Evolutionary conservation across 2,329 filamentous ascomycete species (phyloP).

Genomic region (Penicillium corylophilum): DNA sequence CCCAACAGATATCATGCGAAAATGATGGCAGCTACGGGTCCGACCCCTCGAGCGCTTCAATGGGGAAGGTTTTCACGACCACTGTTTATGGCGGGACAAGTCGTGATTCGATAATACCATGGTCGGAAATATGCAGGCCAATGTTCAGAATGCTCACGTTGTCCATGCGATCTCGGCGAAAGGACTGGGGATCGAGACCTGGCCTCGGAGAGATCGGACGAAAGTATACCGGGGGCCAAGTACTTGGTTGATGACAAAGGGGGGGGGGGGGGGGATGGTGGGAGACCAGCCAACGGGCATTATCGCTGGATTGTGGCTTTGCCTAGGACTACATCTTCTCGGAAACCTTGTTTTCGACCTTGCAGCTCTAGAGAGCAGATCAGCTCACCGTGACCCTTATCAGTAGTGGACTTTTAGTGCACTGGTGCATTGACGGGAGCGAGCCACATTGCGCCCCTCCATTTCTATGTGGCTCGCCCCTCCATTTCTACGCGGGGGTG

Average conservation of each 20-base stretch:
- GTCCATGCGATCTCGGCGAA: conserved; percentile 8
- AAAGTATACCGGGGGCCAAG: conserved; percentile 14
- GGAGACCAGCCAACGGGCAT: conserved; percentile 18
- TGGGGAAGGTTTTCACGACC: conserved; percentile 6
- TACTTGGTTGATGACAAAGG: conserved; percentile 8
- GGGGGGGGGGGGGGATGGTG: background rate
- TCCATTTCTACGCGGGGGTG: background rate
- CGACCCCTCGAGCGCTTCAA: conserved; percentile 17
- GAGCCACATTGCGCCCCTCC: conserved; percentile 1
- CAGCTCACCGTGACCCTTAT: background rate
- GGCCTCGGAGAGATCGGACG: conserved; percentile 8
- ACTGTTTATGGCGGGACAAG: conserved; percentile 2
- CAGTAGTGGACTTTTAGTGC: no score
- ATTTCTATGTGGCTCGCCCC: no score
- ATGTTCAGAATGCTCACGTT: background rate
- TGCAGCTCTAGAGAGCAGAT: conserved; percentile 9
- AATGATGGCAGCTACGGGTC: conserved; percentile 5
- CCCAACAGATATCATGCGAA: background rate
- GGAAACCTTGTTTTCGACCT: conserved; percentile 20
- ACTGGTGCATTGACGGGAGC: no score
- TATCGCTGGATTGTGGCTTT: conserved; percentile 11
- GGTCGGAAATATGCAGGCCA: background rate
- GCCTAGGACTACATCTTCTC: conserved; percentile 8
- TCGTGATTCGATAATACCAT: conserved; percentile 12
- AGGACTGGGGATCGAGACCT: background rate